phyloP scores from a whole-genome alignment of 208 protist genomes.

The Angomonas ambiguus region DNA sequence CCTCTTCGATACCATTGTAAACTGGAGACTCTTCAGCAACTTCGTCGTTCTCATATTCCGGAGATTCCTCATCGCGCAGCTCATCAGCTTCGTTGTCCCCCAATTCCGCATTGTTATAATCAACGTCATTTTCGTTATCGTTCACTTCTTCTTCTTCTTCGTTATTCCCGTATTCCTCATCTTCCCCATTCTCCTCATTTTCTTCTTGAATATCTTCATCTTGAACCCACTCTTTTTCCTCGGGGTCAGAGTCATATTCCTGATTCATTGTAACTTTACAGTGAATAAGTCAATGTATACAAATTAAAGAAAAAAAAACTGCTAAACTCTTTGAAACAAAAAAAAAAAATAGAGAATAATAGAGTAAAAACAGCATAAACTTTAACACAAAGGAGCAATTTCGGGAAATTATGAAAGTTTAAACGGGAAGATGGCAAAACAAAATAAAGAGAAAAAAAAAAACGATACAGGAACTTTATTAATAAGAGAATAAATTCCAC shows the following conservation, averaged over 20 bases:
- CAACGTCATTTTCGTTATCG: neutral
- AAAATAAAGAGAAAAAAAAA: neutral
- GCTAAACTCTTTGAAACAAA: too few species aligned
- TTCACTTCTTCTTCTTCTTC: neutral
- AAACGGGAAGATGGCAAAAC: too few species aligned
- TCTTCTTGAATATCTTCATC: neutral
- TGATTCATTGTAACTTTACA: neutral
- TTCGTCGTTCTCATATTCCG: neutral
- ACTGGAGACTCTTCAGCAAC: constrained; percentile 5
- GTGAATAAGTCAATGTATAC: too few species aligned
- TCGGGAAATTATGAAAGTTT: too few species aligned
- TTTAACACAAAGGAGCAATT: too few species aligned
- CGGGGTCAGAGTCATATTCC: too few species aligned
- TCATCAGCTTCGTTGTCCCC: constrained; percentile 7
- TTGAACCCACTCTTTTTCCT: too few species aligned
- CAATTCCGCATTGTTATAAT: constrained; percentile 1
- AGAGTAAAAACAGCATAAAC: constrained; percentile 1
- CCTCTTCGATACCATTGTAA: neutral
- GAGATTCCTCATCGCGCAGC: neutral
- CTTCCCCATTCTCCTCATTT: neutral
- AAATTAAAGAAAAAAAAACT: too few species aligned
- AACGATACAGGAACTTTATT: constrained; percentile 1
- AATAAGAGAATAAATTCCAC: too few species aligned
- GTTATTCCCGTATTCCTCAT: neutral
- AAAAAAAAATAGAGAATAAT: neutral